A percentile compares a stretch with the other conserved stretches of the same genome.
phyloP scores from a whole-genome alignment of 1,284 basidiomycete genomes.

The Ceratobasidium sp. region DNA sequence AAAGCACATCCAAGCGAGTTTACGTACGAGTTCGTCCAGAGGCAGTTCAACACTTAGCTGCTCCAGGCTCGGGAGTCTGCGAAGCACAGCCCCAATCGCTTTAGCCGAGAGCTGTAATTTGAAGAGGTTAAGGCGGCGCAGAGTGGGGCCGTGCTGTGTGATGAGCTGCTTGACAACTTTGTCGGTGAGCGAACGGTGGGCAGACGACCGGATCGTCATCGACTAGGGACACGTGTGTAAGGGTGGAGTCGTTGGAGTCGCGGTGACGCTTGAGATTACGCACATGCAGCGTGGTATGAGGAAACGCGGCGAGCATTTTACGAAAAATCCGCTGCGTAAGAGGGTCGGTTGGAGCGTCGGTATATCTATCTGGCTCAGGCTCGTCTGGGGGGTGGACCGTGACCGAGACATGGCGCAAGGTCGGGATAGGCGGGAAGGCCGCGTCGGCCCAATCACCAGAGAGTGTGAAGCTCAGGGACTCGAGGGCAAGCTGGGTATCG shows the following conservation, averaged over 20 bases:
- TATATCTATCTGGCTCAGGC: conserved; percentile 29
- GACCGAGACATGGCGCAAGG: conserved; percentile 33
- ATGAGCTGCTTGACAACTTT: conserved; percentile 27
- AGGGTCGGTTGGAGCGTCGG: conserved; percentile 31
- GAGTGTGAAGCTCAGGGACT: conserved; percentile 34
- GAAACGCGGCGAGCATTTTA: conserved; percentile 13
- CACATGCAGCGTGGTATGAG: conserved; percentile 20
- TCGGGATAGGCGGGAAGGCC: conserved; percentile 24
- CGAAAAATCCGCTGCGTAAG: conserved; percentile 27
- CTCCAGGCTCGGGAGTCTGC: conserved; percentile 36
- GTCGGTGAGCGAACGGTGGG: conserved; percentile 22
- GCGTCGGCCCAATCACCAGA: conserved; percentile 11
- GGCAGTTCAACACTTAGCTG: conserved; percentile 39
- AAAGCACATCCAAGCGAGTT: conserved; percentile 5
- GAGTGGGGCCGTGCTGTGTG: conserved; percentile 25
- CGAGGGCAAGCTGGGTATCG: conserved; percentile 14
- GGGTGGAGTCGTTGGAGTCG: conserved; percentile 9
- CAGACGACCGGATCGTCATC: conserved; percentile 27
- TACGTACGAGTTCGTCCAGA: conserved; percentile 40
- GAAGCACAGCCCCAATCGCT: conserved; percentile 26
- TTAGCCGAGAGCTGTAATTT: conserved; percentile 3
- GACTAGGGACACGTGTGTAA: conserved; percentile 15
- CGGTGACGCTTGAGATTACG: conserved; percentile 21
- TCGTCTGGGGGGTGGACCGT: conserved; percentile 29
- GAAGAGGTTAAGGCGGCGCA: conserved; percentile 34